Evolutionary conservation across 352 stramenopile genomes (phyloP).

Genomic region (Phytopythium vexans): DNA sequence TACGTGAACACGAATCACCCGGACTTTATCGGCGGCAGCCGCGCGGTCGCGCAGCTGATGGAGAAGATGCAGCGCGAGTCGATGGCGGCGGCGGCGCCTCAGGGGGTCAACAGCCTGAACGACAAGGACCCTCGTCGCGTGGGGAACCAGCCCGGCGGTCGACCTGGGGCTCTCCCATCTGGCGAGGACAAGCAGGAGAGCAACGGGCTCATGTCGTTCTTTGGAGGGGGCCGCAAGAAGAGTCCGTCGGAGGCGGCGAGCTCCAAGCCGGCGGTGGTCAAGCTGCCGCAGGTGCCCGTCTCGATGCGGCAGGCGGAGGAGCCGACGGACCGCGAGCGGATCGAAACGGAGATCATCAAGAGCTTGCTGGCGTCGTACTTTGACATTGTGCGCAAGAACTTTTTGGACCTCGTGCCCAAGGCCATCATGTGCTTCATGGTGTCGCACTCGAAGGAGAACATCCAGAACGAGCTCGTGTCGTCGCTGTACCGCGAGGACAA

Average conservation of each 20-base stretch:
- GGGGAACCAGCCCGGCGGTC: slow-evolving; percentile 2
- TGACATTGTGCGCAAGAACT: slow-evolving; percentile 98
- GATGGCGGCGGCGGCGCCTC: slow-evolving; percentile 31
- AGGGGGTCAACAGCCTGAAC: slow-evolving; percentile 31
- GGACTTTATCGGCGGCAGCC: slow-evolving; percentile 97
- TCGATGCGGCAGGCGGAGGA: slow-evolving; percentile 95
- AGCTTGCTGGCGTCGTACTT: slow-evolving; percentile 97
- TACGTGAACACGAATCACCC: slow-evolving; percentile 99
- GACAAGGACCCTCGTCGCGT: slow-evolving; percentile 52
- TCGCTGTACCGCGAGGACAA: slow-evolving; percentile 97
- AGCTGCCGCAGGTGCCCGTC: slow-evolving; percentile 95
- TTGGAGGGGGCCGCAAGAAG: slow-evolving; percentile 68
- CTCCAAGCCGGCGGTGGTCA: slow-evolving; percentile 77
- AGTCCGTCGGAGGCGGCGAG: slow-evolving; percentile 22
- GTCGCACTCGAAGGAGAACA: slow-evolving; percentile 92
- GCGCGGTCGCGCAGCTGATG: slow-evolving; percentile 94
- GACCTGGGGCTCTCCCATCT: background rate
- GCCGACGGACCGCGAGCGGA: slow-evolving; percentile 93
- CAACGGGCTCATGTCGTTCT: slow-evolving; percentile 72
- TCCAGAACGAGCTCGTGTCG: slow-evolving; percentile 97
- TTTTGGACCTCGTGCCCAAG: slow-evolving; percentile 99
- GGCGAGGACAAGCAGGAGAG: slow-evolving; percentile 55
- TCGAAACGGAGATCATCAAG: slow-evolving; percentile 99
- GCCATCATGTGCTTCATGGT: slow-evolving; percentile 99
- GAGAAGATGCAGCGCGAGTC: slow-evolving; percentile 91